Evolutionary conservation across 192 early-diverging fungal species (phyloP), one percentile per base, ranked within the genome.

Genomic region (Coemansia sp.): DNA sequence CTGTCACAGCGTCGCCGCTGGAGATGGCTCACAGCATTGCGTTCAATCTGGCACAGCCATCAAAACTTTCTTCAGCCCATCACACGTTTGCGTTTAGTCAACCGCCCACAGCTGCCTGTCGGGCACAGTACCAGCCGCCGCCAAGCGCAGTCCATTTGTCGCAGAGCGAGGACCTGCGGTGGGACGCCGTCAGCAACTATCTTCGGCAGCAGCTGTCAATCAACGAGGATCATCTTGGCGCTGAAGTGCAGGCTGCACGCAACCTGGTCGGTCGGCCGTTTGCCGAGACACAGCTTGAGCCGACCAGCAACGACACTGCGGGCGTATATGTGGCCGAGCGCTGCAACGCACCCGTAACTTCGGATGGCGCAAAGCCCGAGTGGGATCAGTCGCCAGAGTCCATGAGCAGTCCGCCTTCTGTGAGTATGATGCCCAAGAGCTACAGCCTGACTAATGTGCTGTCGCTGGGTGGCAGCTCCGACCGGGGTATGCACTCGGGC

Each of bases 151-250:
- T 79, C 19, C 76, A 79, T 11, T 67, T 79, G 23, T 73, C 67
- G 32, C 70, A 66, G 35, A 41, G 67, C 50, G 70, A 79, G 24
- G 64, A 79, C n/a, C 61, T 79, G 49, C 76, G 64, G 14, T 79
- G 76, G 76, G 76, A 79, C 23, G 63, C 58, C 1, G 47, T 79
- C 12, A 79, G 64, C 76, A 59, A 56, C 64, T 69, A 72, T 29
- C 52, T 79, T 37, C 70, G 64, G 27, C 66, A 66, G 70, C 70
- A 73, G 47, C 67, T 79, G 4, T 69, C 66, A 9, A 61, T 73
- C 35, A 48, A 65, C 61, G 59, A 70, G 19, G 76, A 79, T 35
- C 35, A 59, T 32, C 58, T 79, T 8, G 76, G 76, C 39, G 57
- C 39, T 25, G 76, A 79, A 52, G 67, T 69, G 17, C 67, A 72